Base-by-base conservation (phyloP, 768 basidiomycete genomes). In the Russula emetica region DNA sequence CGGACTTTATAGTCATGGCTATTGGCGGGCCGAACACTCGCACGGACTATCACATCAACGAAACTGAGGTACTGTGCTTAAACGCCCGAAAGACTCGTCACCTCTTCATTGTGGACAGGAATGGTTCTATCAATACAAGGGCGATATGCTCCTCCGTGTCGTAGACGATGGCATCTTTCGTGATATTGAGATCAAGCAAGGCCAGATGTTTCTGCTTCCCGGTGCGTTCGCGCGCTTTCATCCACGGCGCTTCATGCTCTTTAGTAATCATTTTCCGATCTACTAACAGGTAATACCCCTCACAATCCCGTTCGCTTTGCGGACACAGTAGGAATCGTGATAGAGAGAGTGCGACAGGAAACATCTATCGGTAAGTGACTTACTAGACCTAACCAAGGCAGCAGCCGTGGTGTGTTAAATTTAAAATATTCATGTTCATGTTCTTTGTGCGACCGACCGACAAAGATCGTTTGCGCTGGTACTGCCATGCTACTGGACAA, bases 81-180 rank as follows among this genome's bases (percentile, higher is more conserved):
- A 18, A 20, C 2, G 36, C 9, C 32, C 28, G 14, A 9, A 18
- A n/a, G 24, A 42, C 24, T 40, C 32, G 7, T 47, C 20, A 16
- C 5, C 3, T 13, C 16, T 9, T 44, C 50, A 47, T 9, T 18
- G 16, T 8, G 32, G 14, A 54, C 55, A 93, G 89, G 96, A 98
- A 76, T 98, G 94, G 95, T 98, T 98, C 75, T 98, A 94, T 75
- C 96, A 99, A 72, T 81, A 95, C 78, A 94, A 94, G 74, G 96
- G 96, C 3, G 85, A 82, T 2, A 98, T 98, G 94, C 78, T 92
- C 2, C 79, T 99, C 24, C 86, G 90, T 64, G 87, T 92, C 1
- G 87, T 97, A 18, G 91, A 93, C 55, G 90, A 84, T 8, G 85
- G 83, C 11, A 77, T 78, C 66, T 95, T 95, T 75, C 80, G 81